Evolutionary conservation across 1,139 yeast genomes (phyloP).

Genomic region (Ashbya aceris): DNA sequence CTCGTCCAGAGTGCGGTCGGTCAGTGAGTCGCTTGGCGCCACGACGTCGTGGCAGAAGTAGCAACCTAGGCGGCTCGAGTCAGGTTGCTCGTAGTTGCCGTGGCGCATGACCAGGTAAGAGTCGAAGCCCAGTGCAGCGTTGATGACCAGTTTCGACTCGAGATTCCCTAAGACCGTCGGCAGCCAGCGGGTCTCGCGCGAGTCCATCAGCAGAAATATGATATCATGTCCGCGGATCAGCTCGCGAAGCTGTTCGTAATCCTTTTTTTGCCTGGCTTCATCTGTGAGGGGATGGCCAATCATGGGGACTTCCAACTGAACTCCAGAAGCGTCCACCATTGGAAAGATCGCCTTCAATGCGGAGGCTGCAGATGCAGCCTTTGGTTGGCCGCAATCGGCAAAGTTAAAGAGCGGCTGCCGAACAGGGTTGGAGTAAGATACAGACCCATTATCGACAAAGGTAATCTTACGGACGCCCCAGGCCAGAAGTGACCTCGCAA

Average conservation of each 20-base stretch:
- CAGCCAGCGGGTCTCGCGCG: constrained; percentile 92
- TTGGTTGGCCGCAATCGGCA: constrained; percentile 61
- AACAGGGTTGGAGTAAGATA: constrained; percentile 90
- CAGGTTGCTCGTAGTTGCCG: constrained; percentile 38
- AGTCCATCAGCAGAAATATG: constrained; percentile 76
- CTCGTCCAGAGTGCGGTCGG: constrained; percentile 84
- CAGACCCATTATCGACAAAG: constrained; percentile 80
- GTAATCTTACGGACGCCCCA: constrained; percentile 90
- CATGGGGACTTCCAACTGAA: constrained; percentile 78
- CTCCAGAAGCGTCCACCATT: constrained; percentile 55
- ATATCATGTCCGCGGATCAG: constrained; percentile 67
- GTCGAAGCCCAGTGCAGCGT: constrained; percentile 93
- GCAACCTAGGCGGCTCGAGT: constrained; percentile 59
- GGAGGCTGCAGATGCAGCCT: constrained; percentile 71
- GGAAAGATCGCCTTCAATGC: constrained; percentile 71
- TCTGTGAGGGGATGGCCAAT: constrained; percentile 76
- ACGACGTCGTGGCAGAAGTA: constrained; percentile 93
- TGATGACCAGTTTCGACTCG: constrained; percentile 61
- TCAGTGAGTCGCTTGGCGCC: constrained; percentile 80
- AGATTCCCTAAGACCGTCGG: constrained; percentile 77
- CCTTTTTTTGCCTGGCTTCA: constrained; percentile 40
- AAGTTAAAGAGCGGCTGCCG: constrained; percentile 81
- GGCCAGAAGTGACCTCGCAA: constrained; percentile 73
- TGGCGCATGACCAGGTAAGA: constrained; percentile 90
- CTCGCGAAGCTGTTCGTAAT: constrained; percentile 42